Evolutionary conservation across 768 basidiomycete genomes (phyloP).

Genomic region (Piloderma croceum): DNA sequence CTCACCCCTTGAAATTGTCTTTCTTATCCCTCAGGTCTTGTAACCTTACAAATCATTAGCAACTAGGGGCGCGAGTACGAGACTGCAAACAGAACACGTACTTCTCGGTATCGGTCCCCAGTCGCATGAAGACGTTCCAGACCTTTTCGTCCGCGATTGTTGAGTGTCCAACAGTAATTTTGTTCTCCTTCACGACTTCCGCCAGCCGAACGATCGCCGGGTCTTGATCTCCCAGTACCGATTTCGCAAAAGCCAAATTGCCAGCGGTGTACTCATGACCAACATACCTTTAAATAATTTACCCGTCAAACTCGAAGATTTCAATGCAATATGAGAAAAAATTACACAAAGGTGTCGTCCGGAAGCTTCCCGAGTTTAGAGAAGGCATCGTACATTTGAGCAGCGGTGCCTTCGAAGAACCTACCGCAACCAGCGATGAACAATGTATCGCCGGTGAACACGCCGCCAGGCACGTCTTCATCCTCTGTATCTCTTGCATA

Average conservation of each 20-base stretch:
- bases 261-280: conserved; percentile 90
- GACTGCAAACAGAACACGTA: too few relatives aligned
- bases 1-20: too few relatives aligned
- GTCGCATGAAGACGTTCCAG: conserved; percentile 94
- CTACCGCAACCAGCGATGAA: conserved; percentile 87
- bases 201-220: conserved; percentile 53
- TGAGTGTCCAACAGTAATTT: conserved; percentile 70
- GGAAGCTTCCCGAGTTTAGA: conserved; percentile 60
- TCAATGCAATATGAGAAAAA: too few relatives aligned
- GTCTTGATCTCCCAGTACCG: conserved; percentile 57
- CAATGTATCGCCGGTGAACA: conserved; percentile 94
- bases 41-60: too few relatives aligned
- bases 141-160: conserved; percentile 92
- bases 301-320: too few relatives aligned
- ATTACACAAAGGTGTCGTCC: conserved; percentile 71
- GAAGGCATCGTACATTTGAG: conserved; percentile 76
- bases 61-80: too few relatives aligned
- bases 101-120: conserved; percentile 58
- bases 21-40: too few relatives aligned
- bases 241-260: conserved; percentile 65
- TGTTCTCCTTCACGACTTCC: conserved; percentile 51
- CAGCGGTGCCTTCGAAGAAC: conserved; percentile 85
- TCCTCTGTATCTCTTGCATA: conserved; percentile 48
- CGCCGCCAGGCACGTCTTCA: conserved; percentile 54
- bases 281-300: too few relatives aligned